Base-by-base conservation (phyloP, 192 early-diverging fungal genomes). In the Tieghemiomyces parasiticus region DNA sequence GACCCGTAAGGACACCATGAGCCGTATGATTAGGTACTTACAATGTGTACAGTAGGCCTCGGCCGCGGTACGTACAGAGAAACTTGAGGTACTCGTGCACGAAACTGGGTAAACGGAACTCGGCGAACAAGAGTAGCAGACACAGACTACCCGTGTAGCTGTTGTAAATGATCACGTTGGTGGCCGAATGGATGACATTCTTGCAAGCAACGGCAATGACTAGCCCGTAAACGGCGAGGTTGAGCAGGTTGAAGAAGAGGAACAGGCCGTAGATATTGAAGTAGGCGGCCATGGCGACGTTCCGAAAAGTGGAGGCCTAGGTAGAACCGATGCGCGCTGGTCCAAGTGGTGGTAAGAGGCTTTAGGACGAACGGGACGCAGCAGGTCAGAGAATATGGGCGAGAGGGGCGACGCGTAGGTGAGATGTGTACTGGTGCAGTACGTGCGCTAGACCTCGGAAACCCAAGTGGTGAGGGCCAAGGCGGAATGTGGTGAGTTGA, bases 11-110 rank as follows among this genome's bases (percentile, higher is more conserved):
- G 16, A 42, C 16, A 16, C 38, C 6, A 42, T 6, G 38, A 42
- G 38, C 8, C 16, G 38, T 10, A 6, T 42, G 38, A 10, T 6
- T 16, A 16, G 38, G 38, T 42, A 49, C 69, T 67, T 70, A 70
- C 66, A 78, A 81, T 0, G 78, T 77, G 29, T 76, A 60, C 19
- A 81, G 63, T 10, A 79, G 60, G 25, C 79, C 79, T n/a, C 79
- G 69, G 13, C 79, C 79, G 0, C 74, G 66, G 61, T 77, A 77
- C 19, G 74, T 75, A 58, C 72, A 76, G 16, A 81, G 61, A 63
- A 81, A 81, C 14, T 65, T 63, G 22, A 78, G 68, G 25, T 81
- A 71, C 1, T 70, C 53, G 45, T 63, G 60, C 31, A 77, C 69
- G n/a, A 77, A 56, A 2, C 68, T 60, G 8, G 72, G 71, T 12